Evolutionary conservation across 345 rosid genomes (phyloP), one percentile per base, ranked within the genome.

Genomic region (Populus pruinosa): DNA sequence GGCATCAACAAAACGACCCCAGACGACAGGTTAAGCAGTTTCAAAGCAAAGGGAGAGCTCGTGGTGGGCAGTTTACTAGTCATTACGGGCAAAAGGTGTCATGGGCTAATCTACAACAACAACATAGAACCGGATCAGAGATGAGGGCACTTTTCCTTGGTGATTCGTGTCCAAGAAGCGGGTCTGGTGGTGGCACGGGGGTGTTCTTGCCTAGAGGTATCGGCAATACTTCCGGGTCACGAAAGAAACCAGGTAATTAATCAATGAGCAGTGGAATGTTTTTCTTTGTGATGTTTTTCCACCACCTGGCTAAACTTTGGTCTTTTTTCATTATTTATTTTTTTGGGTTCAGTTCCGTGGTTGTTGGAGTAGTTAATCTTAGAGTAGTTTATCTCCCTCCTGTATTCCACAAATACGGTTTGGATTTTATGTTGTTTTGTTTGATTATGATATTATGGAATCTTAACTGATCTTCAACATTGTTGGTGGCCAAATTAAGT

Each of bases 181-280:
- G 83, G 31, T 86, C 97, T n/a, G 67, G 84, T 77, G 98, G 97
- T 38, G 50, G 50, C 5, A 94, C 98, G 1, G 98, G 98, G 31
- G 98, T 94, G 69, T 94, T 94, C 88, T 84, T 94, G 86, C 98
- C 98, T 44, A 85, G 88, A 70, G 76, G 83, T 41, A 85, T 70
- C 21, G 78, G 80, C 69, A 78, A 86, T 20, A 69, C 86, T 74
- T 38, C 72, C 66, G 87, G 89, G 55, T 69, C 94, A 74, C 91
- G 85, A 82, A 89, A 85, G 80, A 92, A 88, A 85, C 76, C 82
- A 84, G 93, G 96, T 91, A 82, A 56, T 50, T 47, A 20, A 56
- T 49, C 41, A 44, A 67, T 43, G 8, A 21, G 4, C 12, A 31
- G 49, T 20, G 31, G 21, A 29, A 39, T 36, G 38, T 27, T 76